Evolutionary conservation across 768 basidiomycete species (phyloP).

Genomic region (Cystoderma amianthinum): DNA sequence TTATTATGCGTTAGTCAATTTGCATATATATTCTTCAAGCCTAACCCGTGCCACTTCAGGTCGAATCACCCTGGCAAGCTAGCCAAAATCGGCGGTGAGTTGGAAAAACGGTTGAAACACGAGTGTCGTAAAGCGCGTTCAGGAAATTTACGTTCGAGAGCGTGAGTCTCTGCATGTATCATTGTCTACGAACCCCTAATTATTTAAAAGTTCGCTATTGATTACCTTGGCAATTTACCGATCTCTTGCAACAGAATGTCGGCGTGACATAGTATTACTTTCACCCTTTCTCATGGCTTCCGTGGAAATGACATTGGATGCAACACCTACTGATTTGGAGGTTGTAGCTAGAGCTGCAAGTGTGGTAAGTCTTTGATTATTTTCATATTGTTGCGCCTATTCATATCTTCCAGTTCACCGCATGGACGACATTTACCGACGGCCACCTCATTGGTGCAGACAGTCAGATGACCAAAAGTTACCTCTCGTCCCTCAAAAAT

Average conservation of each 20-base stretch:
- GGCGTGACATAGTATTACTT: constrained; percentile 72
- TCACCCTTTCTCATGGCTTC: constrained; percentile 64
- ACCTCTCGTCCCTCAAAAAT: constrained; percentile 56
- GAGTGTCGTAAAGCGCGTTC: constrained; percentile 65
- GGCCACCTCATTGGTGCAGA: constrained; percentile 80
- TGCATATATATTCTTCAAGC: background rate
- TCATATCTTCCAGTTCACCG: constrained; percentile 57
- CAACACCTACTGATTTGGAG: constrained; percentile 62
- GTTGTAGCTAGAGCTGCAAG: constrained; percentile 72
- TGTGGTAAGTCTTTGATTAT: constrained; percentile 43
- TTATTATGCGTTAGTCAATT: constrained; percentile 59
- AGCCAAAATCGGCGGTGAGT: constrained; percentile 65
- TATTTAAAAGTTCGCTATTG: constrained; percentile 53
- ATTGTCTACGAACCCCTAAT: constrained; percentile 6
- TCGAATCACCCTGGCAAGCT: constrained; percentile 79
- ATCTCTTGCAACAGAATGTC: constrained; percentile 80
- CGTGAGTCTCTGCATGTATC: constrained; percentile 42
- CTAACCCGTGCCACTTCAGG: constrained; percentile 18
- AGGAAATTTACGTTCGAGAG: constrained; percentile 73
- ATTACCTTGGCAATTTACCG: constrained; percentile 81
- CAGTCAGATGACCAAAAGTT: constrained; percentile 57
- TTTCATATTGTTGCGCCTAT: background rate
- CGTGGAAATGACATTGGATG: constrained; percentile 48
- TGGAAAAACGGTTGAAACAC: constrained; percentile 64
- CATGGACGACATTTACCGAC: constrained; percentile 90